Evolutionary conservation across 202 grass and related monocot species (phyloP).

Genomic region (Bolboschoenoplectus hybrid): DNA sequence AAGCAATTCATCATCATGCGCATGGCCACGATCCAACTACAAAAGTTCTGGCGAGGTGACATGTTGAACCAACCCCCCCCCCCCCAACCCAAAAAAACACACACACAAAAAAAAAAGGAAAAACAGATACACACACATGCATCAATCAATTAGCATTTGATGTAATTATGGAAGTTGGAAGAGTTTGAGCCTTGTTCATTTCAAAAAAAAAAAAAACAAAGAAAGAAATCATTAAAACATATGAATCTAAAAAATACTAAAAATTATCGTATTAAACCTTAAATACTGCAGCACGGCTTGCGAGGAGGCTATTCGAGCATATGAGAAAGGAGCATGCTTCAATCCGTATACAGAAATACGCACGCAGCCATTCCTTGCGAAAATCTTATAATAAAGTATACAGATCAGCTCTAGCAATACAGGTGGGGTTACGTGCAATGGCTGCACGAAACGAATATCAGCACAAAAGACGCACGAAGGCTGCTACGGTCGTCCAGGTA

Average conservation of each 20-base stretch:
- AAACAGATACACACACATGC: too few species aligned
- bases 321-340: constrained; percentile 88
- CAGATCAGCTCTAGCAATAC: constrained; percentile 63
- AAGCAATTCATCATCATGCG: constrained; percentile 70
- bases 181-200: not conserved
- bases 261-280: not conserved
- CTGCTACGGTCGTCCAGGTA: constrained; percentile 78
- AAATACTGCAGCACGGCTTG: constrained; percentile 62
- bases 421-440: constrained; percentile 83
- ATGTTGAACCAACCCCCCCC: not conserved
- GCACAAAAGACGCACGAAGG: constrained; percentile 72
- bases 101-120: not conserved
- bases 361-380: constrained; percentile 65
- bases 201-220: not conserved
- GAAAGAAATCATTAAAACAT: not conserved
- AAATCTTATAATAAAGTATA: constrained; percentile 65
- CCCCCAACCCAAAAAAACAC: not conserved
- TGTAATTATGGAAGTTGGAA: not conserved
- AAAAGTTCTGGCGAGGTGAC: constrained; percentile 90
- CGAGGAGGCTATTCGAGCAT: constrained; percentile 68
- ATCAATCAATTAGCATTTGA: not conserved
- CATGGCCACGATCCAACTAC: constrained; percentile 67
- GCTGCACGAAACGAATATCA: constrained; percentile 67
- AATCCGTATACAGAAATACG: constrained; percentile 83
- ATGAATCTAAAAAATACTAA: not conserved